Evolutionary conservation across 2,329 filamentous ascomycete genomes (phyloP), one percentile per base, ranked within the genome.

Genomic region (Gliomastix tumulicola): DNA sequence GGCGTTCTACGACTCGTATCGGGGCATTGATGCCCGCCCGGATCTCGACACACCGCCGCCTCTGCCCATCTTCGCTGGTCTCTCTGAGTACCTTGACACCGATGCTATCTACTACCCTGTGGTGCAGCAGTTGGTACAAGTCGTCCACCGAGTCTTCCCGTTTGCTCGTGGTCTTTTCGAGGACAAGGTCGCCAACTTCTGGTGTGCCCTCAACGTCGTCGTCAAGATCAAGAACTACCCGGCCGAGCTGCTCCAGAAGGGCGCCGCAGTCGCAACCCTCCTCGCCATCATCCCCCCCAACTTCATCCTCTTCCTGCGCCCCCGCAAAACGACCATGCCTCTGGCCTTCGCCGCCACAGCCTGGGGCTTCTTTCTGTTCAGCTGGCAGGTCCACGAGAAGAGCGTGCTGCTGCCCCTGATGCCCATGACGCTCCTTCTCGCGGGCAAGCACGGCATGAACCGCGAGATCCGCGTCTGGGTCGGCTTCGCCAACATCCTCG

Each of bases 351-450:
- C 89, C 2, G 74, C 84, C 3, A 88, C 86, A 0, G 85, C 89
- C 3, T 98, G 92, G 92, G 90, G 84, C 0, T 98, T 98, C 68
- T 98, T 97, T 58, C 69, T 98, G 13, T 97, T 94, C 65, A 94
- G 88, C 50, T 98, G 94, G 57, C 92, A 98, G 56, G 94, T 98
- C 1, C 92, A 98, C 52, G 92, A 98, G 65, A 98, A 98, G 72
- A 96, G 89, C 46, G 88, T 95, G 0, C 69, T 98, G 6, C 74
- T 98, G 3, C 94, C 92, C 2, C 68, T 98, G 32, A 76, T 97
- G 56, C 92, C 92, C 1, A 95, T 94, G 85, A 97, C 89, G 0
- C 63, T 96, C 7, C 70, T 97, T 6, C 70, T 98, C 27, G 84
- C 85, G 13, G 81, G 84, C 13, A 77, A 82, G 43, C 76, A 85